Evolutionary conservation across 2,329 filamentous ascomycete genomes (phyloP).

Genomic region (Akanthomyces muscarius): DNA sequence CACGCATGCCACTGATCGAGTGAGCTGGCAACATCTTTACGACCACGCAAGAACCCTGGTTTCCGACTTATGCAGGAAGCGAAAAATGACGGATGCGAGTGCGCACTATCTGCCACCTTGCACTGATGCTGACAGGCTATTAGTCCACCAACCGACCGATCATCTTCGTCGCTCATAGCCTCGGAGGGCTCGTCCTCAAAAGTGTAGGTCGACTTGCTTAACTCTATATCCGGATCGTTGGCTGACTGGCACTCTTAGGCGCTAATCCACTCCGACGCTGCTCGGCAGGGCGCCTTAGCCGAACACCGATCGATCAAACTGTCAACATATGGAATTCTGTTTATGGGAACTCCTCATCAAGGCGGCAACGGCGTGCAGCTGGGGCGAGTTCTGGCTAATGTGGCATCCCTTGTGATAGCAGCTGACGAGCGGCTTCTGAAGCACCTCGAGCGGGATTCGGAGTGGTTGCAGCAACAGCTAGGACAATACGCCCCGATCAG

Average conservation of each 20-base stretch:
- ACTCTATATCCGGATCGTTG: conserved; percentile 8
- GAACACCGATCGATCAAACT: conserved; percentile 30
- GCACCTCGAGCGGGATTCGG: conserved; percentile 22
- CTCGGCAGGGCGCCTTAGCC: conserved; percentile 24
- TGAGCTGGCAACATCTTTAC: conserved; percentile 29
- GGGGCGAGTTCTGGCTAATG: conserved; percentile 26
- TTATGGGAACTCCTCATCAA: conserved; percentile 37
- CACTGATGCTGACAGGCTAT: conserved; percentile 14
- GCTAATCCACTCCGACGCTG: conserved; percentile 32
- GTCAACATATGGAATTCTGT: conserved; percentile 36
- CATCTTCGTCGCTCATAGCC: conserved; percentile 31
- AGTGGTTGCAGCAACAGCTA: conserved; percentile 33
- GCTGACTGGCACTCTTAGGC: conserved; percentile 25
- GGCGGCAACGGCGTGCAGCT: conserved; percentile 29
- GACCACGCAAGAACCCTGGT: conserved; percentile 32
- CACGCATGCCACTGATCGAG: conserved; percentile 24
- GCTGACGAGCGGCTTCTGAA: conserved; percentile 29
- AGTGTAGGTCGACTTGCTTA: conserved; percentile 23
- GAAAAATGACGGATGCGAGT: conserved; percentile 23
- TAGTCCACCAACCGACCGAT: conserved; percentile 29
- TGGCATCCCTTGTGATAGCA: conserved; percentile 31
- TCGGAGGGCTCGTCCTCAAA: conserved; percentile 33
- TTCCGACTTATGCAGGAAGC: conserved; percentile 29
- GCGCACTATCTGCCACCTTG: not conserved
- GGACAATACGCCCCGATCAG: conserved; percentile 33